Base-by-base conservation (phyloP, 2,329 filamentous ascomycete genomes). In the Lasiodiplodia gonubiensis region DNA sequence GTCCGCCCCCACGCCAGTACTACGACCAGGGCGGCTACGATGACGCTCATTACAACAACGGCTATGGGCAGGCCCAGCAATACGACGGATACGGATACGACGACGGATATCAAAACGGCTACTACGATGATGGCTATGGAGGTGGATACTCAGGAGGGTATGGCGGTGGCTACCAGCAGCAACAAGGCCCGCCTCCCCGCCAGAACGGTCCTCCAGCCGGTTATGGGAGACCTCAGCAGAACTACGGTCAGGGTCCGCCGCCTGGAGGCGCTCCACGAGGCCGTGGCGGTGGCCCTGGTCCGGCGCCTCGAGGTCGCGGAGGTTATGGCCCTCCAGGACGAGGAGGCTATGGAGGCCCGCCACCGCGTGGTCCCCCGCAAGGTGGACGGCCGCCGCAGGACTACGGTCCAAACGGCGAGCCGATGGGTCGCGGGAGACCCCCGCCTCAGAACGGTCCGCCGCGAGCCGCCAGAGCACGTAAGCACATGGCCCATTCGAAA, bases 41-140 rank as follows among this genome's bases (percentile, higher is more conserved):
- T 16, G 63, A 68, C 54, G 49, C 66, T 55, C 37, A 64, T n/a
- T 63, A 67, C 49, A 53, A 66, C 42, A 51, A 67, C 57, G 57
- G 57, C 55, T 55, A 67, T 30, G 66, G 52, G 25, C 66, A 76
- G 65, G 66, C 71, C 49, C 74, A 76, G 65, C 74, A 76, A 64
- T 74, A 78, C 68, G 73, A 77, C 63, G 74, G 73, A 64, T 75
- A 79, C 67, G 74, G 76, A 69, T 79, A 76, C 72, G 72, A 76
- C 49, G 72, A 77, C 37, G 75, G 74, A 64, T 75, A 78, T 57
- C 74, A 78, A 30, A 67, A 67, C 55, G 46, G 55, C 33, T 61
- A 76, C 72, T 72, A 76, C 51, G 72, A 77, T 39, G 75, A 70
- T 48, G 48, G 68, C 27, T 66, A 67, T 21, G 49, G 27, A 39